phyloP scores from a whole-genome alignment of 2,329 filamentous ascomycete genomes.

The Colletotrichum sojae region DNA sequence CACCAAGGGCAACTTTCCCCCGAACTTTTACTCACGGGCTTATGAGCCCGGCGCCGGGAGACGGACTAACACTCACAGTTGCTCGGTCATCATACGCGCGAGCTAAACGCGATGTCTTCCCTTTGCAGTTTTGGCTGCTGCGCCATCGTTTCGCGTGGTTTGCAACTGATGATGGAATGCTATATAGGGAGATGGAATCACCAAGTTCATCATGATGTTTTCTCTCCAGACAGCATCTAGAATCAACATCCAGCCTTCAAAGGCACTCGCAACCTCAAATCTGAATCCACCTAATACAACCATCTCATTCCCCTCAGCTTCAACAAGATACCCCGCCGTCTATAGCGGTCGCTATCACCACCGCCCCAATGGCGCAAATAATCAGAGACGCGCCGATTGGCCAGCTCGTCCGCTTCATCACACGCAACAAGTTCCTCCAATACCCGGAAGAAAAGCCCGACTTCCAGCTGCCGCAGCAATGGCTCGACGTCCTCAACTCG shows the following conservation, averaged over 20 bases:
- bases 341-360: neutral
- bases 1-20: no score
- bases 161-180: neutral
- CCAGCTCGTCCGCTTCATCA: conserved; percentile 69
- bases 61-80: conserved; percentile 11
- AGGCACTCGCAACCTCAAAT: no score
- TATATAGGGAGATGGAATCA: conserved; percentile 8
- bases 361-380: conserved; percentile 28
- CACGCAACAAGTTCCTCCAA: conserved; percentile 65
- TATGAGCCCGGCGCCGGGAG: conserved; percentile 24
- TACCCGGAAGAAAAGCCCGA: conserved; percentile 72
- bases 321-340: neutral
- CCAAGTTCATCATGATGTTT: no score
- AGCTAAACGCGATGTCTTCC: conserved; percentile 8
- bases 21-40: conserved; percentile 1
- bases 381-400: conserved; percentile 72
- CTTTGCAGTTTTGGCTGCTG: neutral
- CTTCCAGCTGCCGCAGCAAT: conserved; percentile 64
- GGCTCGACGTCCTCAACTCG: conserved; percentile 53
- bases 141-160: neutral
- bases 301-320: neutral
- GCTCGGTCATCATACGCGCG: conserved; percentile 35
- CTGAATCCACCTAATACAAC: neutral
- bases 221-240: no score
- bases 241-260: no score